phyloP scores from a whole-genome alignment of 1,284 basidiomycete genomes.

The Ceratobasidium sp. region DNA sequence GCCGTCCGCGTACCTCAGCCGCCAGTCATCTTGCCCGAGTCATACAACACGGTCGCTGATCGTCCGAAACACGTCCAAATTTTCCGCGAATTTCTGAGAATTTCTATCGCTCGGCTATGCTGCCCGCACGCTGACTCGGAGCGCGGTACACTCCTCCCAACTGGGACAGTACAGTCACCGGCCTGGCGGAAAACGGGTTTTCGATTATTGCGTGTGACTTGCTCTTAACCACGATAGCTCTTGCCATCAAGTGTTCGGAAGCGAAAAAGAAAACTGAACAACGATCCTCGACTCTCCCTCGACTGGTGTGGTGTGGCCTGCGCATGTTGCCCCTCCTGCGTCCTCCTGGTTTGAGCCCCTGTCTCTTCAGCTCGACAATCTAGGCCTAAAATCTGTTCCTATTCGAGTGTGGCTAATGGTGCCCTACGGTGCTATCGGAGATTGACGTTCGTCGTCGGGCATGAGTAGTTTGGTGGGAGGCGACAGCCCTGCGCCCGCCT shows the following conservation, averaged over 20 bases:
- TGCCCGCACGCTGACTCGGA: slow-evolving; percentile 29
- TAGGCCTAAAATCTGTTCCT: neutral
- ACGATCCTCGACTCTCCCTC: slow-evolving; percentile 12
- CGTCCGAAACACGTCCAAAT: neutral
- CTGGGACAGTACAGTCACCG: slow-evolving; percentile 37
- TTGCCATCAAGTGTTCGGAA: slow-evolving; percentile 1
- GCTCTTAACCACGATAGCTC: slow-evolving; percentile 13
- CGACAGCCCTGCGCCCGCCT: neutral
- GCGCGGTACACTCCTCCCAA: slow-evolving; percentile 22
- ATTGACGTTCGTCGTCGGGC: slow-evolving; percentile 1
- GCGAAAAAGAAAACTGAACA: neutral
- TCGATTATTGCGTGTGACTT: neutral
- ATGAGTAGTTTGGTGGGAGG: neutral
- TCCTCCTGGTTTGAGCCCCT: neutral
- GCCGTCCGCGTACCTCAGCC: neutral
- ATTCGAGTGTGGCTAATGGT: neutral
- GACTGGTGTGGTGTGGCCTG: neutral
- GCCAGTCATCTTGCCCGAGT: slow-evolving; percentile 28
- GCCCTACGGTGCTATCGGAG: neutral
- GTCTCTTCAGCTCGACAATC: slow-evolving; percentile 16
- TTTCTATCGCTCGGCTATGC: slow-evolving; percentile 13
- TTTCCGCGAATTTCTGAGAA: slow-evolving; percentile 41
- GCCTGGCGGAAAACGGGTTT: slow-evolving; percentile 38
- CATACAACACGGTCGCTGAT: neutral
- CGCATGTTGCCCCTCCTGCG: neutral